phyloP scores from a whole-genome alignment of 306 rosid species.

The Lablab purpureus region DNA sequence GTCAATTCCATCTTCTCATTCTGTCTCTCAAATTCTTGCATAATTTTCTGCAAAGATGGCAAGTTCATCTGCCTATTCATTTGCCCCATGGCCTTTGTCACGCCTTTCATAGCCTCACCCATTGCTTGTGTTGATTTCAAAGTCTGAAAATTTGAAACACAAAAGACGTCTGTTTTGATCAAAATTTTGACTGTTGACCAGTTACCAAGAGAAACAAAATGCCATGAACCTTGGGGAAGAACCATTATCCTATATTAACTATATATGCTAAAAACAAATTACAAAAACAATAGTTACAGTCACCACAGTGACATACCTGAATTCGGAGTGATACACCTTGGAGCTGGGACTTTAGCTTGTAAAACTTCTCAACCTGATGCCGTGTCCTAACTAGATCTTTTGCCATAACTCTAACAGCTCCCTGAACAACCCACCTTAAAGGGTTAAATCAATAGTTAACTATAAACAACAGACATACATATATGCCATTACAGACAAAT shows the following conservation, averaged over 20 bases:
- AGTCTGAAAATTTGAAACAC: constrained; percentile 58
- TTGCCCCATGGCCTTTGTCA: constrained; percentile 99
- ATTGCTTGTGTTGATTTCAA: constrained; percentile 98
- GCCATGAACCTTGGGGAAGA: constrained; percentile 25
- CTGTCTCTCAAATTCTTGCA: constrained; percentile 96
- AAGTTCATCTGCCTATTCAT: constrained; percentile 99
- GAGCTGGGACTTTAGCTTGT: constrained; percentile 97
- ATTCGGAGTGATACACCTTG: constrained; percentile 99
- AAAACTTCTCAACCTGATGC: constrained; percentile 96
- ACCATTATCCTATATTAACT: constrained; percentile 2
- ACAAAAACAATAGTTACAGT: constrained; percentile 12
- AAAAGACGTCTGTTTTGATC: constrained; percentile 5
- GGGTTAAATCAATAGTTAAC: constrained; percentile 31
- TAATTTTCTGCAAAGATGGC: constrained; percentile 93
- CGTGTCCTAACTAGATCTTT: constrained; percentile 97
- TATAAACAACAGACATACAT: constrained; percentile 12
- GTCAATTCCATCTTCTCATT: constrained; percentile 94
- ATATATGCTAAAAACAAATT: constrained; percentile 15
- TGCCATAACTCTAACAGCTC: constrained; percentile 99
- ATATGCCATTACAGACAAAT: constrained; percentile 15
- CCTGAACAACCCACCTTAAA: constrained; percentile 63
- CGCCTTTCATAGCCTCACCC: constrained; percentile 99
- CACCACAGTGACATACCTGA: constrained; percentile 66
- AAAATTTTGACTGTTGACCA: neutral
- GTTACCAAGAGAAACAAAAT: constrained; percentile 30